These are phyloP conservation scores for Cladophialophora yegresii DNA, from an alignment of 2,329 filamentous ascomycete species.

Conservation along the genomic window DNA sequence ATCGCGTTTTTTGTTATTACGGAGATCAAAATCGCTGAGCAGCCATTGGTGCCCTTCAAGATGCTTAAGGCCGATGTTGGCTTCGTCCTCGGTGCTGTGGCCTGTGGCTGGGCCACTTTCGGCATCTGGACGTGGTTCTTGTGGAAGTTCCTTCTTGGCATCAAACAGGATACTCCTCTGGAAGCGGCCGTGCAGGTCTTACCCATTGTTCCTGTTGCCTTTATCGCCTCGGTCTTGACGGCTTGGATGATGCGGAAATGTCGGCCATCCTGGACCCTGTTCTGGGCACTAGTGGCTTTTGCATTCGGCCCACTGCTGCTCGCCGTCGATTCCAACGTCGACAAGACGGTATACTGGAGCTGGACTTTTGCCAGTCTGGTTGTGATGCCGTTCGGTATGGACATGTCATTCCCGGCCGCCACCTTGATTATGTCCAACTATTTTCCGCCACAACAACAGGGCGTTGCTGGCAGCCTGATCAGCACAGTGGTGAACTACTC, in stretches of 20 bases:
- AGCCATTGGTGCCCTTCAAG: constrained; percentile 52
- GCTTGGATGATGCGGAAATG: constrained; percentile 34
- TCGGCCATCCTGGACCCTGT: constrained; percentile 42
- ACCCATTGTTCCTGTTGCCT: constrained; percentile 39
- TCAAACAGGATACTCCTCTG: constrained; percentile 37
- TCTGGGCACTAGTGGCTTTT: constrained; percentile 42
- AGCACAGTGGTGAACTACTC: constrained; percentile 39
- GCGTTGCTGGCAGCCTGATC: constrained; percentile 38
- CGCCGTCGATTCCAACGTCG: constrained; percentile 42
- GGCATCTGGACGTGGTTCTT: constrained; percentile 52
- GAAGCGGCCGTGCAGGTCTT: constrained; percentile 40
- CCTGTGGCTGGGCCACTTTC: constrained; percentile 56
- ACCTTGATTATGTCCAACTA: constrained; percentile 39
- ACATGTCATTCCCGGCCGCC: constrained; percentile 38
- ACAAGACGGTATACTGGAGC: constrained; percentile 59
- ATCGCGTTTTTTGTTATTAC: constrained; percentile 51
- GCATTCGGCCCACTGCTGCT: constrained; percentile 32
- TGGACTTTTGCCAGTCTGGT: constrained; percentile 62
- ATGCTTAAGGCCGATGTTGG: constrained; percentile 51
- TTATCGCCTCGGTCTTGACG: constrained; percentile 41
- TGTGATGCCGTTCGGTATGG: constrained; percentile 54
- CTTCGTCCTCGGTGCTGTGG: constrained; percentile 58
- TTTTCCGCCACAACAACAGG: constrained; percentile 37
- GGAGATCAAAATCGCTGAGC: constrained; percentile 46
- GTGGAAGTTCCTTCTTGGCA: constrained; percentile 40